These are phyloP conservation scores for Daldinia vernicosa DNA, from an alignment of 495 filamentous ascomycete species.

Conservation along the genomic window DNA sequence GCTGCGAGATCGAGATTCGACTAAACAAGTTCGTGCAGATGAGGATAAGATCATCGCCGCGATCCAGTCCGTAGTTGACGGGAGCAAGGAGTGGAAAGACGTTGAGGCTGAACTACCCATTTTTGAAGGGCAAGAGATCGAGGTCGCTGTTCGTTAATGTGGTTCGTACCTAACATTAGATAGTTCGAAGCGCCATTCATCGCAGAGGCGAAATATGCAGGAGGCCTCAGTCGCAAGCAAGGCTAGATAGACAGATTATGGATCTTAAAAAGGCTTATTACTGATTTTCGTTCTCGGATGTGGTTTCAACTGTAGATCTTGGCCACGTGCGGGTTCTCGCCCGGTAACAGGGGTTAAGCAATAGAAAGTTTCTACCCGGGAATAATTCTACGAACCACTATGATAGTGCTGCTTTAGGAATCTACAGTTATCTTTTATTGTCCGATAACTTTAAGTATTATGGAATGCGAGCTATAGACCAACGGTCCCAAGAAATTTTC, in stretches of 20 bases:
- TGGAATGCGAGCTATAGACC: background rate
- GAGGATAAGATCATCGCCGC: slow-evolving; percentile 70
- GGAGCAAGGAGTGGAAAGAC: slow-evolving; percentile 68
- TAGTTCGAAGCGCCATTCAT: slow-evolving; percentile 7
- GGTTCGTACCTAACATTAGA: background rate
- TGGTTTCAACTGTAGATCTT: slow-evolving; percentile 35
- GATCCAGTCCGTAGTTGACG: slow-evolving; percentile 65
- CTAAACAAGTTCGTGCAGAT: slow-evolving; percentile 73
- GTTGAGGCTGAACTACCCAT: slow-evolving; percentile 66
- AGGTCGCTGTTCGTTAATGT: slow-evolving; percentile 37
- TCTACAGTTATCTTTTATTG: background rate
- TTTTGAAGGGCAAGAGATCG: slow-evolving; percentile 67
- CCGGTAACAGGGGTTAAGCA: slow-evolving; percentile 7
- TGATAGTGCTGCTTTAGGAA: background rate
- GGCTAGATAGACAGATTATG: slow-evolving; percentile 13
- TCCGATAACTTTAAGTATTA: background rate
- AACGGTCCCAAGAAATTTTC: background rate
- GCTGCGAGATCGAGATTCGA: slow-evolving; percentile 76
- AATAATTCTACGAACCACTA: background rate
- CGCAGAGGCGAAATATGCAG: slow-evolving; percentile 7
- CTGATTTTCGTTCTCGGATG: slow-evolving; percentile 20
- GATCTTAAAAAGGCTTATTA: slow-evolving; percentile 27
- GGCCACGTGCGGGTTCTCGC: slow-evolving; percentile 7
- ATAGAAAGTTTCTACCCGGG: background rate
- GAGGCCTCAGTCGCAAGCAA: slow-evolving; percentile 18